Conservation (phyloP, 352 stramenopile genomes). For the Phytophthora meadii region DNA sequence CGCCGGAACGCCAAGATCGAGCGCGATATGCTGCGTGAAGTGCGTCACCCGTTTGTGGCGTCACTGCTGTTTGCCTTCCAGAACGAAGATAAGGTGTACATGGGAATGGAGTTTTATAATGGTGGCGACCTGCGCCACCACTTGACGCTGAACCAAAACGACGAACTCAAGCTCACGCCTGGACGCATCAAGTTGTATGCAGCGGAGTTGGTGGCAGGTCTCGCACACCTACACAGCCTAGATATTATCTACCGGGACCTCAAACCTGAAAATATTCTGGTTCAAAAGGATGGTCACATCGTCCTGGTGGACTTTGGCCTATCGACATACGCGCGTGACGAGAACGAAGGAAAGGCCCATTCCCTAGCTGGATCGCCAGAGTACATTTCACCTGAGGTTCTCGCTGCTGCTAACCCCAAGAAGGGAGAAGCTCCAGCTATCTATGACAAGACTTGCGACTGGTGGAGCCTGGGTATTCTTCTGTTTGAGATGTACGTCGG, state of each 20-base stretch:
- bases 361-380: conserved; percentile 85
- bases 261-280: conserved; percentile 93
- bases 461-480: conserved; percentile 92
- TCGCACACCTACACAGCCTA: conserved; percentile 90
- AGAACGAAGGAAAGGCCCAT: conserved; percentile 59
- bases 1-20: conserved; percentile 91
- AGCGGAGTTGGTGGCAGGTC: conserved; percentile 79
- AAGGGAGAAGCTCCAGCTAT: conserved; percentile 42
- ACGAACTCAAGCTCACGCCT: conserved; percentile 72
- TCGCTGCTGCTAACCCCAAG: conserved; percentile 64
- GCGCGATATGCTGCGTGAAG: conserved; percentile 94
- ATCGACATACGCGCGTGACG: conserved; percentile 76
- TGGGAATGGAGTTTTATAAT: conserved; percentile 99
- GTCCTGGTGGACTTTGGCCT: conserved; percentile 93
- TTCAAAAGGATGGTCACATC: conserved; percentile 89
- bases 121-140: conserved; percentile 95
- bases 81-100: conserved; percentile 98
- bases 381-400: conserved; percentile 94
- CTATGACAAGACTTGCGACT: conserved; percentile 89
- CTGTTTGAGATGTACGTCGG: conserved; percentile 93
- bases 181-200: conserved; percentile 86
- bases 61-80: conserved; percentile 98
- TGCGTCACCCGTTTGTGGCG: conserved; percentile 97
- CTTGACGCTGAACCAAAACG: conserved; percentile 71
- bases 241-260: conserved; percentile 91